Evolutionary conservation across 2,329 filamentous ascomycete genomes (phyloP), one percentile per base, ranked within the genome.

Genomic region (Samsoniella hepiali): DNA sequence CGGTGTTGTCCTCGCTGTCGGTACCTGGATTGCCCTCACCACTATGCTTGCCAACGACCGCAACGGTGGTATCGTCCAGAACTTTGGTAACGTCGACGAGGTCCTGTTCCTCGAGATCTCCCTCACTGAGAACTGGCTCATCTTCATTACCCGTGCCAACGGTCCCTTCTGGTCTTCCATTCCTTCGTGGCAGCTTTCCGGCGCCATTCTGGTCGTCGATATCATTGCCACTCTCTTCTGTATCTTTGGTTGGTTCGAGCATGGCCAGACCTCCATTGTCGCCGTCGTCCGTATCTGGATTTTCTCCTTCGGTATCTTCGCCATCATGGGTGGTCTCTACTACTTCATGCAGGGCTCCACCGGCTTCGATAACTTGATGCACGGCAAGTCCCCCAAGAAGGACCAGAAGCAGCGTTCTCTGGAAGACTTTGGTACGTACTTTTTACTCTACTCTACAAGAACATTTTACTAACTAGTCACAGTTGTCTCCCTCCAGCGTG

Each of bases 131-230:
- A 97, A 96, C 81, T 96, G 93, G 92, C 85, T 96, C 59, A 97
- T 97, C 78, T 96, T 97, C 82, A 94, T 96, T 79, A 96, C 92
- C 68, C 91, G 93, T 83, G 90, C 91, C 79, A 93, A 93, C 78
- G 91, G 92, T 72, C 91, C 91, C 62, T 94, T 96, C 84, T 96
- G 91, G 91, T 93, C 90, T 3, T 93, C 90, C 31, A 85, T 92
- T 64, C 92, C 93, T 65, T 96, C 91, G 65, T 93, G 91, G 90
- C 91, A 96, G 78, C 82, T 96, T 51, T 77, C 82, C 62, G 88
- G 88, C 66, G 92, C 92, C 67, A 92, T 96, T 68, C 75, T 95
- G 55, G 69, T 91, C 57, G 92, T 96, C 72, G 91, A 96, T 73
- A 84, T 95, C 70, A 78, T 96, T 64, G 91, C 92, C 67, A 96